Base-by-base conservation (phyloP, 2,329 filamentous ascomycete species). In the Pseudogymnoascus sp. region DNA sequence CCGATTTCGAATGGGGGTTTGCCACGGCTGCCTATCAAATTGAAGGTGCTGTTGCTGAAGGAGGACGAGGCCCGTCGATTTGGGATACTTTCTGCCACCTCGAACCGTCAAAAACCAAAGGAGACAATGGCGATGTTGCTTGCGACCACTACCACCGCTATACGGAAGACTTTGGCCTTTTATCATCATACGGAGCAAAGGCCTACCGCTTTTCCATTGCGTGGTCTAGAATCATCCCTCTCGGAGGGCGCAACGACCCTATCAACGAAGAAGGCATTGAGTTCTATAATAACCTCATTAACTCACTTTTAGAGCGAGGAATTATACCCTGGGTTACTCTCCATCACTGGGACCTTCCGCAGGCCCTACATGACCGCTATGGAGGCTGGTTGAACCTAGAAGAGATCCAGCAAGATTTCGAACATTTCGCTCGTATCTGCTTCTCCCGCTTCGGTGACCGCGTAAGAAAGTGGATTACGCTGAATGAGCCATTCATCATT, bases 81-180 rank as follows among this genome's bases (percentile, higher is more conserved):
- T 70, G 75, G 63, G 76, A 78, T 57, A 74, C 72, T 4, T 65
- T 64, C 59, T 76, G 2, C 65, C 70, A 47, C 66, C 73, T 76
- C 20, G 67, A 63, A 58, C 71, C 61, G 4, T 68, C 38, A 57
- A 64, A 63, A 60, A 73, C 64, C 62, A 68, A 8, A 65, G 68
- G 11, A 68, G 69, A 67, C 57, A 73, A 66, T 66, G 79, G 77
- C 2, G 80, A 82, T 63, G 70, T 83, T 30, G 74, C 76, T 0
- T 75, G 78, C 61, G 75, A 79, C 60, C 75, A 79, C 59, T 81
- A 81, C 63, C 80, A 77, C 59, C 69, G 76, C 11, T 80, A 80
- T 67, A 78, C 79, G 59, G 74, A 79, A 67, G 78, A 80, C 59
- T 73, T 76, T 43, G 67, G 72, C 35, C 69, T 75, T 2, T 47